Conservation (phyloP, 2,329 filamentous ascomycete species). For the Taxawa tesnikishii region DNA sequence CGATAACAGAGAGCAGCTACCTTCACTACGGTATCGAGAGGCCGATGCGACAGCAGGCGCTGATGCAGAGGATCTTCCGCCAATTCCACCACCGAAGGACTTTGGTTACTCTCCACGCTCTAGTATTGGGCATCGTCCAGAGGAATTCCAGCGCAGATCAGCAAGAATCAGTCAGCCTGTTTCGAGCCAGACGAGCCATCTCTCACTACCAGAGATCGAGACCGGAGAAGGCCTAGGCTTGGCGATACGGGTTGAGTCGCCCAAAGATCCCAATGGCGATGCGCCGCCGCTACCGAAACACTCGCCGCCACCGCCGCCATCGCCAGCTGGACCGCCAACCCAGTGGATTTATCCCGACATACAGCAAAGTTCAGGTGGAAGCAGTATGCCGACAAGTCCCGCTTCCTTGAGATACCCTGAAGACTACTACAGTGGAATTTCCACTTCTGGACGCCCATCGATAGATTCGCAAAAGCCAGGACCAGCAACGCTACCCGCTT, state of each 20-base stretch:
- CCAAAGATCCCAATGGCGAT: conserved; percentile 16
- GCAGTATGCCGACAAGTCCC: conserved; percentile 4
- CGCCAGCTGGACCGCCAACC: not conserved
- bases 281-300: conserved; percentile 29
- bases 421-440: conserved; percentile 5
- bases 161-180: not conserved
- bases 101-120: conserved; percentile 22
- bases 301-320: conserved; percentile 34
- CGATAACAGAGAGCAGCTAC: not conserved
- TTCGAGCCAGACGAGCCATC: no score
- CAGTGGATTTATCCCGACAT: conserved; percentile 5
- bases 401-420: conserved; percentile 1
- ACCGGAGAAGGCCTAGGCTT: conserved; percentile 30
- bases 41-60: conserved; percentile 8
- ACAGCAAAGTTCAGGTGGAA: not conserved
- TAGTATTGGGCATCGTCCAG: conserved; percentile 15
- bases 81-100: conserved; percentile 32
- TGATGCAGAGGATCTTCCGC: conserved; percentile 21
- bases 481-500: conserved; percentile 9
- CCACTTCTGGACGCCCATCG: conserved; percentile 6
- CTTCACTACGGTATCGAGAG: conserved; percentile 7
- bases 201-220: conserved; percentile 25
- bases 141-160: no score
- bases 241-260: conserved; percentile 26
- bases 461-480: conserved; percentile 8